Evolutionary conservation across 2,329 filamentous ascomycete genomes (phyloP).

Genomic region (Penicillium italicum): DNA sequence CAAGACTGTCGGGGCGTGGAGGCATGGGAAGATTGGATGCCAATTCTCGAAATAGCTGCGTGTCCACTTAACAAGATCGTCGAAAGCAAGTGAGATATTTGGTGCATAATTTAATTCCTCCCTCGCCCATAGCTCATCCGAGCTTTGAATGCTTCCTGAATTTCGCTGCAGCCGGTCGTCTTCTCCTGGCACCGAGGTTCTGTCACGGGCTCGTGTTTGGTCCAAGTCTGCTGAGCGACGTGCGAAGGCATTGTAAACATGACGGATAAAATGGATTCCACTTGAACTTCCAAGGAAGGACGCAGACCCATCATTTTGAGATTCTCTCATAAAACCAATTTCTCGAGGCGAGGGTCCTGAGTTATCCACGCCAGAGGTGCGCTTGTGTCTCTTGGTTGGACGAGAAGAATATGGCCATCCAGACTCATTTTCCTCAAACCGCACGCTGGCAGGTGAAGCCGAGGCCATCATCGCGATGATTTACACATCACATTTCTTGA

Average conservation of each 20-base stretch:
- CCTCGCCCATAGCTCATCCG: slow-evolving; percentile 33
- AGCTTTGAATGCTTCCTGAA: slow-evolving; percentile 33
- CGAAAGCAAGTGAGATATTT: slow-evolving; percentile 38
- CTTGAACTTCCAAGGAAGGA: slow-evolving; percentile 58
- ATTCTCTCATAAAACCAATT: slow-evolving; percentile 52
- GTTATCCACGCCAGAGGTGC: slow-evolving; percentile 12
- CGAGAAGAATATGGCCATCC: slow-evolving; percentile 21
- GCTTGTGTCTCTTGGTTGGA: slow-evolving; percentile 29
- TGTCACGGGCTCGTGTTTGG: slow-evolving; percentile 29
- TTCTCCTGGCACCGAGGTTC: slow-evolving; percentile 54
- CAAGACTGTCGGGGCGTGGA: slow-evolving; percentile 53
- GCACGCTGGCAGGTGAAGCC: slow-evolving; percentile 13
- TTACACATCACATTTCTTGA: slow-evolving; percentile 2
- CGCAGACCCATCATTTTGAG: slow-evolving; percentile 46
- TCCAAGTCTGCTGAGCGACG: slow-evolving; percentile 32
- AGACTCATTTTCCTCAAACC: slow-evolving; percentile 13
- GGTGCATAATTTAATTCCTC: slow-evolving; percentile 9
- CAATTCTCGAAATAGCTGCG: slow-evolving; percentile 56
- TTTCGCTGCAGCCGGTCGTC: slow-evolving; percentile 47
- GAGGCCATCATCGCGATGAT: slow-evolving; percentile 10
- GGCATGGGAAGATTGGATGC: slow-evolving; percentile 56
- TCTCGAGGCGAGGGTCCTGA: slow-evolving; percentile 35
- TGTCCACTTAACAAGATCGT: slow-evolving; percentile 51
- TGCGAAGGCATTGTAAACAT: slow-evolving; percentile 51
- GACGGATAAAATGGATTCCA: slow-evolving; percentile 58